A percentile compares a stretch with the other conserved stretches of the same genome.
Conservation (phyloP, 352 stramenopile genomes). For the Pythium brassicae region DNA sequence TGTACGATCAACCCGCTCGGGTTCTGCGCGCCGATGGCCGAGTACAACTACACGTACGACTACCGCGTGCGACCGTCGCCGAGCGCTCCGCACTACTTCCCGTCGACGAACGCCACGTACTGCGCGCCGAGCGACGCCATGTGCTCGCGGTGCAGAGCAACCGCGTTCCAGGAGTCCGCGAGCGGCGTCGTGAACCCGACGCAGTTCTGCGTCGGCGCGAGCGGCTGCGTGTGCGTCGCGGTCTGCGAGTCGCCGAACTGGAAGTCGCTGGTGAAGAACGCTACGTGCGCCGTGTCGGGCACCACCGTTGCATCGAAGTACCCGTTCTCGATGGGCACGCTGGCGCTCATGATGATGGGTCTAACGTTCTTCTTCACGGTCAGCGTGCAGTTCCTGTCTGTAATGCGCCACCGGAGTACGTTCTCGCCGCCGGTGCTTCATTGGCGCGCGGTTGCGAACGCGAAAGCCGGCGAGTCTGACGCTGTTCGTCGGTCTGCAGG, state of each 20-base stretch:
- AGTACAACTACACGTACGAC: constrained; percentile 35
- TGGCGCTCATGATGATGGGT: constrained; percentile 29
- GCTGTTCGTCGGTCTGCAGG: not conserved
- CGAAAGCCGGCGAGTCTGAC: not conserved
- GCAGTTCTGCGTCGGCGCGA: constrained; percentile 31
- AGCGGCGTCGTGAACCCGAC: constrained; percentile 23
- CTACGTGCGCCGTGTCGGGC: not conserved
- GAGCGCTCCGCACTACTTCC: constrained; percentile 45
- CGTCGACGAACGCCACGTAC: constrained; percentile 55
- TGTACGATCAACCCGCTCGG: constrained; percentile 53
- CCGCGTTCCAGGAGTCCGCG: constrained; percentile 23
- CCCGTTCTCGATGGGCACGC: constrained; percentile 17
- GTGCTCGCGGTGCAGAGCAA: constrained; percentile 23
- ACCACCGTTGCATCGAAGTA: constrained; percentile 15
- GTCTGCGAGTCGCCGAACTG: constrained; percentile 24
- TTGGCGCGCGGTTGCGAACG: not conserved
- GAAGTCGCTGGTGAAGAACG: constrained; percentile 16
- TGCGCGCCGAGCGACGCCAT: constrained; percentile 34
- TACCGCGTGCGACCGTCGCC: constrained; percentile 28
- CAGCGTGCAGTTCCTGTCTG: constrained; percentile 24
- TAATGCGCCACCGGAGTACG: constrained; percentile 25
- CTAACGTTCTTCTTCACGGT: constrained; percentile 23
- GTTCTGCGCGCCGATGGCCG: constrained; percentile 44
- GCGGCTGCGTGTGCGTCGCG: constrained; percentile 37
- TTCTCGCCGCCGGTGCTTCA: no score